Base-by-base conservation (phyloP, 768 basidiomycete genomes). In the Suillus weaverae region DNA sequence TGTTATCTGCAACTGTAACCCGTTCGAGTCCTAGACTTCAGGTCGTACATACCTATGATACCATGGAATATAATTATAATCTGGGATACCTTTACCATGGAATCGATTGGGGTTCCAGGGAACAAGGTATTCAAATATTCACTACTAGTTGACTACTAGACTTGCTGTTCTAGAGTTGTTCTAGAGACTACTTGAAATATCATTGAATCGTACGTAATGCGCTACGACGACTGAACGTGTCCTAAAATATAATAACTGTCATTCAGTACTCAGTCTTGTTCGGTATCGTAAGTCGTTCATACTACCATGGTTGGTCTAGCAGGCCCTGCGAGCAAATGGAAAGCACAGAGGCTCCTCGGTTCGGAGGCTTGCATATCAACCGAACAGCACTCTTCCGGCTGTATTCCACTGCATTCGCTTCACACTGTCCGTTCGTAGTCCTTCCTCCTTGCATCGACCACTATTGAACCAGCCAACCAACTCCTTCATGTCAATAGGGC, bases 1-100 rank as follows among this genome's bases (percentile, higher is more conserved):
- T 8, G 79, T 83, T 8, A 81, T 92, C 7, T 94, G 90, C 76
- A 71, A 79, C 41, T 93, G 91, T 71, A 90, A 92, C 72, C 91
- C 91, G n/a, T 92, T 92, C 70, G 5, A 26, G 14, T 59, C 57
- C 11, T 54, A 54, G 33, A 20, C 20, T 54, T 2, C 11, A 3
- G 33, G 53, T 13, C 2, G 5, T 32, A 33, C 53, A 11, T 54
- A 20, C 53, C 20, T 54, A 13, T 20, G 32, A 54, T 54, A 54
- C 20, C 53, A 35, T 54, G 53, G 53, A 54, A 54, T 54, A 20
- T 22, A 18, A 51, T 51, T 51, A 8, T 51, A 16, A 51, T 51
- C 18, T 51, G 16, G 50, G 26, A 51, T 44, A 44, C 20, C 20
- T 43, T 18, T 16, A 20, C 8, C 3, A n/a, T 44, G 44, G 20